Evolutionary conservation across 2,329 filamentous ascomycete species (phyloP).

Genomic region (Botrytis paeoniae): DNA sequence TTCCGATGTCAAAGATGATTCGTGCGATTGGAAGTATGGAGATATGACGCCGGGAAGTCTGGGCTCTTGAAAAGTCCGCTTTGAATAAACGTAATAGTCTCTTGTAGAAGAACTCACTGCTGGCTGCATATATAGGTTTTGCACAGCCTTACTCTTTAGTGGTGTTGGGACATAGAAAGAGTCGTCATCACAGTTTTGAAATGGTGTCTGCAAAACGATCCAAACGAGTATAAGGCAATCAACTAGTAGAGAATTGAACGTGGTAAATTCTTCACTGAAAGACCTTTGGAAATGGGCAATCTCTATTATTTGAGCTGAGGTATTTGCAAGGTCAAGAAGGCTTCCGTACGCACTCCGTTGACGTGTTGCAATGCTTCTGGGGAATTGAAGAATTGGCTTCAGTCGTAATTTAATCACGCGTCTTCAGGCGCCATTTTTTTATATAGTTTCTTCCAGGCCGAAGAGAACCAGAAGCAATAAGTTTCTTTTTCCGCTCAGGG

Average conservation of each 20-base stretch:
- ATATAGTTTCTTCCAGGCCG: background rate
- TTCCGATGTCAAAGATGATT: background rate
- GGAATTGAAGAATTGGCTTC: background rate
- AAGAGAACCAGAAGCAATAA: too few species aligned
- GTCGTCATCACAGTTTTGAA: background rate
- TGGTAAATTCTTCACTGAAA: too few species aligned
- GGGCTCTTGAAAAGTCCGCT: background rate
- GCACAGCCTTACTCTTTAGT: background rate
- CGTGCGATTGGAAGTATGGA: background rate
- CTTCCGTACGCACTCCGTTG: too few species aligned
- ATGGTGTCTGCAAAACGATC: background rate
- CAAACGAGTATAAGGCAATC: background rate
- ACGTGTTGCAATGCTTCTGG: background rate
- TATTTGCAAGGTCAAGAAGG: background rate
- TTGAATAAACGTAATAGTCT: background rate
- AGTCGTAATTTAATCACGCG: background rate
- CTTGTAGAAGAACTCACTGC: background rate
- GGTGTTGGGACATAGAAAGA: background rate
- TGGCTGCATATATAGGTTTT: background rate
- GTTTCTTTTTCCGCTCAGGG: background rate
- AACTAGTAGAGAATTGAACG: background rate
- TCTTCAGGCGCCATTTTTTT: background rate
- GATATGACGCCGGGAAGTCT: background rate
- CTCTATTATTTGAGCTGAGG: background rate
- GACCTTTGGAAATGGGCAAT: background rate